These are phyloP conservation scores for Clavulina sp. DNA, from an alignment of 768 basidiomycete species.

Conservation along the genomic window DNA sequence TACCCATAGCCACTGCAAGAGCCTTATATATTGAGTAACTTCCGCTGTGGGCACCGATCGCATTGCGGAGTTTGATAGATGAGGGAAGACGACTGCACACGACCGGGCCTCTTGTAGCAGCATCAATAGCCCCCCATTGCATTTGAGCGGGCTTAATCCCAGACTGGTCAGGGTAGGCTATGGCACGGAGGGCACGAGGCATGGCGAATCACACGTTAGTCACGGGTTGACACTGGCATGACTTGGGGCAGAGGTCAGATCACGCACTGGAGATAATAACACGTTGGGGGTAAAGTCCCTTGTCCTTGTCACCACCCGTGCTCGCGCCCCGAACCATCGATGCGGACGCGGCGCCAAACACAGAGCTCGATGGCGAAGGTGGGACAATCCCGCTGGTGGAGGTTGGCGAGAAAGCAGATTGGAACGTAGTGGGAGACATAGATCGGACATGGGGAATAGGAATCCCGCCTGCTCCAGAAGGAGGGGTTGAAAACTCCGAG, in stretches of 20 bases:
- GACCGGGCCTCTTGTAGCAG: conserved; percentile 61
- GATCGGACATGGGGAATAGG: conserved; percentile 4
- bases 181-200: not conserved
- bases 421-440: conserved; percentile 5
- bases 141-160: conserved; percentile 69
- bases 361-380: not conserved
- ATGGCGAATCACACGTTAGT: not conserved
- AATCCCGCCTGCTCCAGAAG: conserved; percentile 20
- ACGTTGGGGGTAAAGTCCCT: conserved; percentile 59
- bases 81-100: conserved; percentile 72
- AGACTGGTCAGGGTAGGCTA: conserved; percentile 82
- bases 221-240: conserved; percentile 1
- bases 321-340: not conserved
- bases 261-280: conserved; percentile 69
- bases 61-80: conserved; percentile 80
- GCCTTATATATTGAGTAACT: conserved; percentile 92
- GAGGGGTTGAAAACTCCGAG: conserved; percentile 3
- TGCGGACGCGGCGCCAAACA: too few relatives aligned
- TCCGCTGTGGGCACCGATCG: conserved; percentile 85
- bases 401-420: not conserved
- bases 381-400: conserved; percentile 8
- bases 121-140: conserved; percentile 58
- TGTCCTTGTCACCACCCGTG: conserved; percentile 44
- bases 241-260: too few relatives aligned
- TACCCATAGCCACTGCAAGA: conserved; percentile 68